phyloP scores from a whole-genome alignment of 441 rosid species.

The Populus tomentosa region DNA sequence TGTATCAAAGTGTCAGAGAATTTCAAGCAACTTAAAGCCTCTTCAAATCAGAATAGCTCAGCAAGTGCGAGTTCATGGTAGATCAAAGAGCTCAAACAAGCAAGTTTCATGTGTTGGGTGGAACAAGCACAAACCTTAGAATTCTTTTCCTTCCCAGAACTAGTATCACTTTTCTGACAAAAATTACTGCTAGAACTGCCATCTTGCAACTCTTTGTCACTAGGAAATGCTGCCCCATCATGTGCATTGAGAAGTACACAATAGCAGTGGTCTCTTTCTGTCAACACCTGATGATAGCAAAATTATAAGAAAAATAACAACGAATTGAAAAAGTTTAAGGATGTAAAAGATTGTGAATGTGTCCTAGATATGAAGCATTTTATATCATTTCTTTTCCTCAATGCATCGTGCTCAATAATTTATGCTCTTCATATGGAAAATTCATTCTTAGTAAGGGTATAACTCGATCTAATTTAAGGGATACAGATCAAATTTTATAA shows the following conservation, averaged over 20 bases:
- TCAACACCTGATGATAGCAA: conserved; percentile 55
- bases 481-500: background rate
- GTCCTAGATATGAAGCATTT: background rate
- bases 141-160: conserved; percentile 39
- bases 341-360: background rate
- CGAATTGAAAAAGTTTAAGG: background rate
- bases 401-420: background rate
- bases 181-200: conserved; percentile 40
- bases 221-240: conserved; percentile 93
- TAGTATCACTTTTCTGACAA: conserved; percentile 26
- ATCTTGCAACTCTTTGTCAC: conserved; percentile 37
- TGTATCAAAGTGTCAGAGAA: conserved; percentile 4
- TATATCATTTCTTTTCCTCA: background rate
- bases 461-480: background rate
- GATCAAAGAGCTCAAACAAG: conserved; percentile 4
- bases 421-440: background rate
- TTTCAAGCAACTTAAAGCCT: background rate
- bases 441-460: background rate
- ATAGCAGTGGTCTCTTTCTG: conserved; percentile 83
- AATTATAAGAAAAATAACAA: background rate
- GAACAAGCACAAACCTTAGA: conserved; percentile 53
- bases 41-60: background rate
- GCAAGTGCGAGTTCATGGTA: background rate
- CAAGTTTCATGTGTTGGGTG: conserved; percentile 7
- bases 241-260: conserved; percentile 92